These are phyloP conservation scores for Emmonsiellopsis sp. DNA, from an alignment of 2,329 filamentous ascomycete species.

Conservation along the genomic window DNA sequence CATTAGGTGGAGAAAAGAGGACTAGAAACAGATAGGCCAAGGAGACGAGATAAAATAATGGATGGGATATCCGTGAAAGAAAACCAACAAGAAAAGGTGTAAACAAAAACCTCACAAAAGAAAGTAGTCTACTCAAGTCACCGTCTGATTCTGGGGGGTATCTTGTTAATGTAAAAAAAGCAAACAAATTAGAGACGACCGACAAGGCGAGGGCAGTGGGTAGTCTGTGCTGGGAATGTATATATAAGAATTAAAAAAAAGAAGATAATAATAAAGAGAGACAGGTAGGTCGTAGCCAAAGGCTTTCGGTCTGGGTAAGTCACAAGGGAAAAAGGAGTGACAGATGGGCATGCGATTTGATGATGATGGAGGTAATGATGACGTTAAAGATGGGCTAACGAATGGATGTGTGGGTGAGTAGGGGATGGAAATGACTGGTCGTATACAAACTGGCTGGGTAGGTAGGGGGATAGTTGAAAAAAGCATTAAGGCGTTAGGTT, in stretches of 20 bases:
- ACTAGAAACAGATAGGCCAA: background rate
- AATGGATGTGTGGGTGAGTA: background rate
- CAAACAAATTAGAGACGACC: background rate
- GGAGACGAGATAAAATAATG: background rate
- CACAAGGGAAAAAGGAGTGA: background rate
- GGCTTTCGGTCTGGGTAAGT: background rate
- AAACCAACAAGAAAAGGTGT: background rate
- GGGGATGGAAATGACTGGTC: background rate
- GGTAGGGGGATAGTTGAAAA: background rate
- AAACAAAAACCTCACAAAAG: background rate
- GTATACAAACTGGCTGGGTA: background rate
- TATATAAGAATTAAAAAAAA: background rate
- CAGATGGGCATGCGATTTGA: too few relatives aligned
- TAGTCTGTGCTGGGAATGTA: background rate
- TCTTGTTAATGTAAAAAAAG: background rate
- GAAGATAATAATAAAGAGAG: background rate
- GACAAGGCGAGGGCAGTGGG: background rate
- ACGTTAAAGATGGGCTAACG: background rate
- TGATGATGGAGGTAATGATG: background rate
- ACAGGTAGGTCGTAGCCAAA: background rate
- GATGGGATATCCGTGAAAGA: background rate
- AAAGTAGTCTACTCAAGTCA: background rate
- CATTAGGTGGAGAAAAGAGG: background rate
- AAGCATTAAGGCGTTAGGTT: background rate
- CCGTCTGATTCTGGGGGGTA: conserved; percentile 2